Evolutionary conservation across 306 rosid species (phyloP), one percentile per base, ranked within the genome.

Genomic region (Lagenaria siceraria): DNA sequence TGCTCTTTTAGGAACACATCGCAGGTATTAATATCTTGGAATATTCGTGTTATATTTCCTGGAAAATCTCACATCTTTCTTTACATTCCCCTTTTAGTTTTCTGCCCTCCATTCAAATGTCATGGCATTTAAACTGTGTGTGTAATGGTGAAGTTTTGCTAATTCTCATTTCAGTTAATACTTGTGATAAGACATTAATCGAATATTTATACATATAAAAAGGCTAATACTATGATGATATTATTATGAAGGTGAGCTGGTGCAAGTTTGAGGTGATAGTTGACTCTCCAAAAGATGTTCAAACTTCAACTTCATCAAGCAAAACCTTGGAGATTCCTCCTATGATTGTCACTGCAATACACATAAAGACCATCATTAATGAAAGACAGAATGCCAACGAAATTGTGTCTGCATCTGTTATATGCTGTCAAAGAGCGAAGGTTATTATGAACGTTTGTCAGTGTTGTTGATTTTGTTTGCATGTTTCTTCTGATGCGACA

Each of bases 211-310:
- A 59, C 19, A 8, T 35, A 8, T 18, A 19, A 35, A 64, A 64
- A 64, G 38, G 46, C 46, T 78, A 59, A 80, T 64, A 80, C 24
- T 63, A 36, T 38, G 73, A 73, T 70, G 78, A 36, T 80, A 84
- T 75, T 80, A 52, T 51, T 54, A 62, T 63, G 56, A 89, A 95
- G 99, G 97, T 95, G 78, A 92, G 98, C 89, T 95, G 99, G 96
- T 95, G 97, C 92, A 90, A 95, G 85, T 95, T 90, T 85, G 98
- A 92, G 85, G 96, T 92, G 83, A 81, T 69, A 40, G 87, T 90
- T 78, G 90, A 87, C 80, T 85, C 87, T 80, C 89, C 99, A 27
- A 92, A 95, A 87, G 88, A 85, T 76, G 88, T 92, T 63, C 79
- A 71, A 68, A 75, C 77, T 81, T 87, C 90, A 79, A 52, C 84